These are phyloP conservation scores for sorghum (Sorghum bicolor) DNA, from an alignment of 176 grass and related monocot genomes.

Conservation along the genomic window Sorghum_bicolor_NCBIv3 NC_012871.2:69952501-69953000, in stretches of 20 bases:
- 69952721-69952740: not conserved
- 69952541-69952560: not conserved
- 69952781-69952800: not conserved
- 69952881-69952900: too few relatives aligned
- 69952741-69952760: not conserved
- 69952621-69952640: not conserved
- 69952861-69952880: too few relatives aligned
- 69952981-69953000: too few relatives aligned
- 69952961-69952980: too few relatives aligned
- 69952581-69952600: not conserved
- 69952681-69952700: not conserved
- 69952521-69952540: constrained; percentile 14
- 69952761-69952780: not conserved
- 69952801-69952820: not conserved
- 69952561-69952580: not conserved
- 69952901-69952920: too few relatives aligned
- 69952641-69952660: not conserved
- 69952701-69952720: not conserved
- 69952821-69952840: not conserved
- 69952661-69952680: not conserved
- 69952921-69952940: too few relatives aligned
- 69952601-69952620: not conserved
- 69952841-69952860: not conserved
- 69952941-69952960: too few relatives aligned
- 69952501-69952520: constrained; percentile 14